Percentiles rank a stretch among this genome's conserved stretches.
Evolutionary conservation across 257 asterid species (phyloP).

Genomic region (Nicotiana knightiana): DNA sequence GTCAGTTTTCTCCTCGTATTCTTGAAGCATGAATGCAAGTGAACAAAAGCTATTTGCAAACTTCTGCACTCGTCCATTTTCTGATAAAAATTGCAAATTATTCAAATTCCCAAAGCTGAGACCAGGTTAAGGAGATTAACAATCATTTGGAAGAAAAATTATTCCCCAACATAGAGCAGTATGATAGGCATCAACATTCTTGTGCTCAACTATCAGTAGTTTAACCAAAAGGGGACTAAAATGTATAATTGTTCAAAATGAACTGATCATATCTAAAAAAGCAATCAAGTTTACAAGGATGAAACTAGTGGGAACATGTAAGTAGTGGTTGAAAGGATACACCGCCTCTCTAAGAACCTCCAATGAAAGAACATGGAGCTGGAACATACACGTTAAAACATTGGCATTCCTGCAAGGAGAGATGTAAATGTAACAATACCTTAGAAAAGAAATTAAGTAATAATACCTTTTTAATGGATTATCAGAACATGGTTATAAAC

Average conservation of each 20-base stretch:
- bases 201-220: not conserved
- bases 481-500: conserved; percentile 3
- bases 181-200: not conserved
- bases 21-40: conserved; percentile 88
- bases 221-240: not conserved
- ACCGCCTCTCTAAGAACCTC: conserved; percentile 92
- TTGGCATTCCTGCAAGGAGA: conserved; percentile 49
- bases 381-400: conserved; percentile 45
- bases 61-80: conserved; percentile 94
- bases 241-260: not conserved
- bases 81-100: conserved; percentile 93
- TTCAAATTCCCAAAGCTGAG: conserved; percentile 84
- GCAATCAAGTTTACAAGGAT: conserved; percentile 3
- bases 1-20: conserved; percentile 32
- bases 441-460: not conserved
- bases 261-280: not conserved
- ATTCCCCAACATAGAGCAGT: not conserved
- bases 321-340: conserved; percentile 66
- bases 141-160: conserved; percentile 1
- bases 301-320: conserved; percentile 7
- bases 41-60: conserved; percentile 97
- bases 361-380: conserved; percentile 86
- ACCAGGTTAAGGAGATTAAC: conserved; percentile 52
- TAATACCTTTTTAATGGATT: not conserved
- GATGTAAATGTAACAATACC: not conserved